Evolutionary conservation across 2,329 filamentous ascomycete genomes (phyloP).

Genomic region (Scytalidium sp.): DNA sequence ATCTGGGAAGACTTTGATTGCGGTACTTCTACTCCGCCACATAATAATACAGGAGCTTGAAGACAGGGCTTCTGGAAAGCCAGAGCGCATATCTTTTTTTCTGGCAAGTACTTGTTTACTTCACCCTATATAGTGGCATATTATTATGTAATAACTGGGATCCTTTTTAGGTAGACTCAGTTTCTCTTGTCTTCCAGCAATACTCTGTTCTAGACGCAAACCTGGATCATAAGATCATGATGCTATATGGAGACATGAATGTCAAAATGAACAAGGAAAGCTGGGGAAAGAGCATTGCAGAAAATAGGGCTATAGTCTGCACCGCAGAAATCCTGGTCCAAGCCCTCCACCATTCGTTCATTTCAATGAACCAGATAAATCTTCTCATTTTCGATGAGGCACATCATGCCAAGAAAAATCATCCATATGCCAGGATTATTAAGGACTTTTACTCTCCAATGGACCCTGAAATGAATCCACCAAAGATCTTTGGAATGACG

Average conservation of each 20-base stretch:
- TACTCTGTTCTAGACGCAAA: slow-evolving; percentile 78
- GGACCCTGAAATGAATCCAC: slow-evolving; percentile 42
- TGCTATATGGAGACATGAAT: slow-evolving; percentile 70
- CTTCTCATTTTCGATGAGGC: slow-evolving; percentile 94
- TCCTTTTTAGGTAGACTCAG: slow-evolving; percentile 66
- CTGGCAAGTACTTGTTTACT: slow-evolving; percentile 60
- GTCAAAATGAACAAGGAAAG: slow-evolving; percentile 53
- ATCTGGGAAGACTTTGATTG: slow-evolving; percentile 95
- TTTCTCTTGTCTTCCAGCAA: slow-evolving; percentile 89
- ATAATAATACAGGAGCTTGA: slow-evolving; percentile 75
- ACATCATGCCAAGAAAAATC: slow-evolving; percentile 92
- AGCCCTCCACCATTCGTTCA: slow-evolving; percentile 74
- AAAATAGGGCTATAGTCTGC: slow-evolving; percentile 85
- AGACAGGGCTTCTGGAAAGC: slow-evolving; percentile 55
- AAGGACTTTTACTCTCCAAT: slow-evolving; percentile 72
- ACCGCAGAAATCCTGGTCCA: slow-evolving; percentile 84
- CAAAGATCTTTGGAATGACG: slow-evolving; percentile 92
- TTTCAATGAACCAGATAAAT: slow-evolving; percentile 80
- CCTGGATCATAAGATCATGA: slow-evolving; percentile 70
- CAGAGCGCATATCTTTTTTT: slow-evolving; percentile 75
- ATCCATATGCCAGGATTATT: slow-evolving; percentile 86
- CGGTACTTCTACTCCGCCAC: slow-evolving; percentile 77
- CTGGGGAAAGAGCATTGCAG: slow-evolving; percentile 54
- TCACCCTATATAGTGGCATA: not conserved
- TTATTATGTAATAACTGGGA: slow-evolving; percentile 7